Conservation (phyloP, 805 yeast genomes). For the Schwanniomyces yamadae region DNA sequence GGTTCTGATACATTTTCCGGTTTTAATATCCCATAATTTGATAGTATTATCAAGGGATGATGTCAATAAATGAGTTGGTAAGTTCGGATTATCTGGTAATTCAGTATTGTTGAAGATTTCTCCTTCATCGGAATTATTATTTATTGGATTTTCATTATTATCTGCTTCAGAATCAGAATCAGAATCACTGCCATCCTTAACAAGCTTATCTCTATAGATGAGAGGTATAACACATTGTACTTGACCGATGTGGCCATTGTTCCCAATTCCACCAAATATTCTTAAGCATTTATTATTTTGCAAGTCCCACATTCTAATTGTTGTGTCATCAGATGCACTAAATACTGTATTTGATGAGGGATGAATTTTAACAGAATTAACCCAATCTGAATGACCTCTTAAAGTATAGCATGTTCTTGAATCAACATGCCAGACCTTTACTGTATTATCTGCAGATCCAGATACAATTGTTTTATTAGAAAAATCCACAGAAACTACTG, state of each 20-base stretch:
- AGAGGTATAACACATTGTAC: conserved; percentile 91
- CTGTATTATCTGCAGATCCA: conserved; percentile 89
- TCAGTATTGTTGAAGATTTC: conserved; percentile 12
- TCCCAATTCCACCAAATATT: conserved; percentile 71
- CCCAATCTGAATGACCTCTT: conserved; percentile 92
- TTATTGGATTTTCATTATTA: conserved; percentile 2
- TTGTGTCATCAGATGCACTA: conserved; percentile 88
- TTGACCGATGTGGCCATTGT: conserved; percentile 88
- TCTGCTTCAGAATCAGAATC: conserved; percentile 26
- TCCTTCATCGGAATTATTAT: conserved; percentile 7
- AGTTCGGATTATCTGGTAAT: conserved; percentile 27
- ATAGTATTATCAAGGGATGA: conserved; percentile 92
- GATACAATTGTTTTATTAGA: conserved; percentile 78
- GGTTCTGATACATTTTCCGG: conserved; percentile 88
- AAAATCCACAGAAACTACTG: conserved; percentile 83
- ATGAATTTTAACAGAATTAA: conserved; percentile 85
- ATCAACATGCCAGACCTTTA: conserved; percentile 96
- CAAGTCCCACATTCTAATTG: conserved; percentile 94
- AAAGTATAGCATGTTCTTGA: conserved; percentile 88
- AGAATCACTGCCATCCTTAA: conserved; percentile 44
- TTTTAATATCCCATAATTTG: conserved; percentile 83
- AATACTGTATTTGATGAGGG: conserved; percentile 73
- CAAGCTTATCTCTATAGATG: conserved; percentile 60
- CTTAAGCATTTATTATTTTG: conserved; percentile 73
- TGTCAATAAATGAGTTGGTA: conserved; percentile 82